Conservation (phyloP, 768 basidiomycete genomes). For the Dioszegia crocea region DNA sequence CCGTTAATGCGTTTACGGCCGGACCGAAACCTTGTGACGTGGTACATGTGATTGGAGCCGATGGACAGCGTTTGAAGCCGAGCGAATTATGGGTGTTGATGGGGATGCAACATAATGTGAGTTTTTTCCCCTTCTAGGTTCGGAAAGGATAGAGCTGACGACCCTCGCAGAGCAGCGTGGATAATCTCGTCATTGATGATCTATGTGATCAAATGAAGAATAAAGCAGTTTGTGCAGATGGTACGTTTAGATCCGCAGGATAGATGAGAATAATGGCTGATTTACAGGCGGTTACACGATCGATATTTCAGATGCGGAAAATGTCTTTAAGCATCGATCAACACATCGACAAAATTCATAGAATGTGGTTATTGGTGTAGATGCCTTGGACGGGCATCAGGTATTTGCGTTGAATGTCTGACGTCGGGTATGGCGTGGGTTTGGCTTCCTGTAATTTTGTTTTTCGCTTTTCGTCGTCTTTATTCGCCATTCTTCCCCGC, state of each 20-base stretch:
- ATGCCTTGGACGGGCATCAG: too few relatives aligned
- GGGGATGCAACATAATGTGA: slow-evolving; percentile 27
- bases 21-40: slow-evolving; percentile 8
- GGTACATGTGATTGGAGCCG: slow-evolving; percentile 27
- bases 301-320: not conserved
- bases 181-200: slow-evolving; percentile 45
- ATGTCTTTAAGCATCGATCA: slow-evolving; percentile 2
- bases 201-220: slow-evolving; percentile 44
- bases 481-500: too few relatives aligned
- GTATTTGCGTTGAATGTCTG: too few relatives aligned
- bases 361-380: too few relatives aligned
- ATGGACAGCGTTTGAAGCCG: slow-evolving; percentile 35
- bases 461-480: too few relatives aligned
- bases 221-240: slow-evolving; percentile 42
- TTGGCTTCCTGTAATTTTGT: too few relatives aligned
- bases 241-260: slow-evolving; percentile 23
- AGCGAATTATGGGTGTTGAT: slow-evolving; percentile 37
- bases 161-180: slow-evolving; percentile 13
- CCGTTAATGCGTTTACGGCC: not conserved
- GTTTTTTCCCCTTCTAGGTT: not conserved
- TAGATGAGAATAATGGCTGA: not conserved
- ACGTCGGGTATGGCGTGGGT: too few relatives aligned
- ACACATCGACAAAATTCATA: too few relatives aligned
- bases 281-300: not conserved
- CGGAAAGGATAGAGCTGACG: slow-evolving; percentile 5